Evolutionary conservation across 305 asterid species (phyloP), one percentile per base, ranked within the genome.

Genomic region (Petunia hybrid): DNA sequence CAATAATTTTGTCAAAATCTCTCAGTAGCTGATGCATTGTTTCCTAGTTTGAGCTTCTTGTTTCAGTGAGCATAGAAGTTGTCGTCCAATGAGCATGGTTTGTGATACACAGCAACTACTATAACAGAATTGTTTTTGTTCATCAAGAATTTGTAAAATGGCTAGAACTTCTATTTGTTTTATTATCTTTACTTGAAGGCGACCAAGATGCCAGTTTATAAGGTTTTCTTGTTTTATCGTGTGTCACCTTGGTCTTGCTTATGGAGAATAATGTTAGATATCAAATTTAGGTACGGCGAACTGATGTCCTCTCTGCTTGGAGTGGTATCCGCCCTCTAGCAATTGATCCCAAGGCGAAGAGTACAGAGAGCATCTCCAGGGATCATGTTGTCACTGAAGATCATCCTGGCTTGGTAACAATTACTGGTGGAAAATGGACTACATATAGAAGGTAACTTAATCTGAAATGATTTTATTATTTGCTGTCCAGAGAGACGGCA

Each of bases 311-410:
- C 81, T 96, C 99, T 13, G 99, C 99, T 61, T 96, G 99, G 99
- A 94, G 99, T 89, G 99, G 98, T 86, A 96, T 96, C 76, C 92
- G 99, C 51, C 99, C 99, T 75, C 85, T 96, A 93, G 99, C 99
- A 62, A 79, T 85, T 81, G 99, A 94, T 86, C 99, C 99, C 78
- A 90, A 79, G 22, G 98, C 99, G 55, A 93, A 92, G 86, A 93
- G 81, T 86, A 94, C 98, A 1, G 98, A 91, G 85, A 94, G 92
- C 90, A 93, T 96, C 87, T 96, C 99, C 62, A 86, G 98, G 82
- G 99, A 92, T 85, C 98, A 94, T 77, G 95, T 96, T 62, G 97
- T 96, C 70, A 82, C 85, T 84, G 99, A 96, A 91, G 98, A 94
- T 83, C 85, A 86, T 80, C 99, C 98, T 57, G 98, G 98, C 87